Base-by-base conservation (phyloP, 169 alveolate genomes). In the Toxoplasma gondii region DNA sequence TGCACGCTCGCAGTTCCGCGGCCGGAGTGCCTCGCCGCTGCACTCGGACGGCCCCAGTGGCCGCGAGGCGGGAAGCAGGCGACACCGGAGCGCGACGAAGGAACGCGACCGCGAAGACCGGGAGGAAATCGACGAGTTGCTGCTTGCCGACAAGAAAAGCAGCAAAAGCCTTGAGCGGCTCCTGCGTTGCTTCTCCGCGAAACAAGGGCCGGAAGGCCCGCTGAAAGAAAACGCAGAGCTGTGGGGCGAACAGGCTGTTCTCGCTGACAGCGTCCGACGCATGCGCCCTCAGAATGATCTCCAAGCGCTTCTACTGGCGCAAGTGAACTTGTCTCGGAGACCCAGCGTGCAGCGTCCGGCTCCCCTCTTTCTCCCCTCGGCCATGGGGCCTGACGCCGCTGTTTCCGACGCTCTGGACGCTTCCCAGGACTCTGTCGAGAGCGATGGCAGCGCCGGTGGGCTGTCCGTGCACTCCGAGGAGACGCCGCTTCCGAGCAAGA, bases 71-170 rank as follows among this genome's bases (percentile, higher is more conserved):
- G n/a, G 24, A 4, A 19, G 74, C 74, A 4, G 74, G 74, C 9
- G 74, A 64, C 74, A 27, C 74, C n/a, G 34, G 31, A 64, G 74
- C 74, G 74, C 9, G 74, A 16, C 74, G 74, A 16, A 16, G 74
- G 74, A 7, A 19, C n/a, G n/a, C n/a, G n/a, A n/a, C n/a, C 74
- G 24, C 9, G 74, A 16, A 22, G 74, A 27, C n/a, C 4, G n/a
- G 29, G 74, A 27, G n/a, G 74, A 4, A 16, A 31, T 16, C 74
- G 74, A 64, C 7, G 90, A 82, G 22, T 49, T 82, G 90, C 90
- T 82, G 67, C 67, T 82, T 2, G 90, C 44, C 69, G 90, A 82
- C 64, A 82, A 38, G 29, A 82, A 41, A 36, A 82, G 90, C 90
- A 41, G 90, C 90, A 24, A 36, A 2, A 24, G 90, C 90, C 38